Conservation (phyloP, 1,284 basidiomycete species). For the Violaceomyces palustris region DNA sequence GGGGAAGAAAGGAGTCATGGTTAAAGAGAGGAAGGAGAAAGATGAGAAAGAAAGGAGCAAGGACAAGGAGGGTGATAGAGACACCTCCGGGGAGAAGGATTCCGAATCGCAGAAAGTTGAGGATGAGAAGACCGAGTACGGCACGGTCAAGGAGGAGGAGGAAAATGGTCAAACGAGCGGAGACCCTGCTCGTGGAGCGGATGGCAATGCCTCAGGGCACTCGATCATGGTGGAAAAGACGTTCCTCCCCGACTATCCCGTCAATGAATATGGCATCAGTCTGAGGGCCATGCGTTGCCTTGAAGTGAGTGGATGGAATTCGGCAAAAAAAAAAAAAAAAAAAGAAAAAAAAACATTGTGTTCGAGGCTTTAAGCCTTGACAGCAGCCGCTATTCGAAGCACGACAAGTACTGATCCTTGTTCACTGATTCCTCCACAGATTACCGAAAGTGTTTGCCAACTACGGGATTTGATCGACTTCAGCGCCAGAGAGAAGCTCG, state of each 20-base stretch:
- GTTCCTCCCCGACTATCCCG: constrained; percentile 35
- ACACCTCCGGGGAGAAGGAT: background rate
- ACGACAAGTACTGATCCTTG: too few relatives aligned
- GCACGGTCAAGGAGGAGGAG: constrained; percentile 5
- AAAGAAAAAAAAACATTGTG: too few relatives aligned
- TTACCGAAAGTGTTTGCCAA: constrained; percentile 42
- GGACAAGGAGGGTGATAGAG: constrained; percentile 10
- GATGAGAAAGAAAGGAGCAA: constrained; percentile 12
- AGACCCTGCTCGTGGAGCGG: constrained; percentile 2
- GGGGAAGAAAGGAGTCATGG: too few relatives aligned
- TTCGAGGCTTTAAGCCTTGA: too few relatives aligned
- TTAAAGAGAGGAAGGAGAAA: constrained; percentile 9
- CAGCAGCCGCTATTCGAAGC: too few relatives aligned
- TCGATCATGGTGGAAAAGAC: constrained; percentile 27
- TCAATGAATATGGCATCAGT: constrained; percentile 46
- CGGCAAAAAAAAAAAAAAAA: too few relatives aligned
- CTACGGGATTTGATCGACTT: constrained; percentile 40
- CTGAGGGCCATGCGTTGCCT: constrained; percentile 42
- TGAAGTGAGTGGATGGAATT: constrained; percentile 6
- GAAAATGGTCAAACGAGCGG: background rate
- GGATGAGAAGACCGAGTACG: constrained; percentile 3
- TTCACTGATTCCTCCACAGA: too few relatives aligned
- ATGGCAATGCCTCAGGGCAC: constrained; percentile 3
- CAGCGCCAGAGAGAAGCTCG: constrained; percentile 26
- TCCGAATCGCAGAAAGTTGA: background rate